Percentiles rank a stretch among this genome's conserved stretches.
Conservation (phyloP, 306 rosid species). For the Boehmeria nivea region DNA sequence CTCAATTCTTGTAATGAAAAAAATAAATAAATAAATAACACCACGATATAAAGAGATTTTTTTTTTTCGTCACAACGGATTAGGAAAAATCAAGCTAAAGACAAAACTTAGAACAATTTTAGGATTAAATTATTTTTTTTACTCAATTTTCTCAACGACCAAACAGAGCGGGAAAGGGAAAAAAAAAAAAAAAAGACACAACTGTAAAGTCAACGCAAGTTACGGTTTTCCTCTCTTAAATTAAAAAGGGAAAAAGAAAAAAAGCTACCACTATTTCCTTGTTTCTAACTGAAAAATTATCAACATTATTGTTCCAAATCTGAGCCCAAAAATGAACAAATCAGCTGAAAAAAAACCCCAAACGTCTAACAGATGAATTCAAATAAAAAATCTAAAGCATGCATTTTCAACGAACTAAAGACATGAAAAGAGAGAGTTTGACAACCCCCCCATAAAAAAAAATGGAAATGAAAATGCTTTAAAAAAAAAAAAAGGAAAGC, state of each 20-base stretch:
- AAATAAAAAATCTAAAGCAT: constrained; percentile 27
- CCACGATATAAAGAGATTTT: too few species aligned
- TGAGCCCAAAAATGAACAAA: constrained; percentile 4
- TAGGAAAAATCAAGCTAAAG: too few species aligned
- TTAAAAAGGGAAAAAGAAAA: background rate
- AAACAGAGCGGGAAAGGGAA: too few species aligned
- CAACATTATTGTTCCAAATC: constrained; percentile 16
- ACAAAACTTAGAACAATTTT: background rate
- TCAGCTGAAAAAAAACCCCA: background rate
- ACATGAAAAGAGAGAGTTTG: background rate
- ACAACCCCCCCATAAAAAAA: background rate
- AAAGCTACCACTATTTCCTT: background rate
- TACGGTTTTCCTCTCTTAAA: background rate
- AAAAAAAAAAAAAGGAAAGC: background rate
- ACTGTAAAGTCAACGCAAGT: constrained; percentile 10
- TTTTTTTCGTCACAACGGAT: too few species aligned
- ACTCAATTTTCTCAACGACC: constrained; percentile 3
- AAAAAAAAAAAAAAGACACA: background rate
- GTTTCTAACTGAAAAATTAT: constrained; percentile 1
- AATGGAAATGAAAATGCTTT: background rate
- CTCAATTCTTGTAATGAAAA: too few species aligned
- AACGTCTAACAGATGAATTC: background rate
- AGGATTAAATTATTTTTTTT: background rate
- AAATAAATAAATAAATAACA: too few species aligned
- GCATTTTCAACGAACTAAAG: constrained; percentile 6